Evolutionary conservation across 805 yeast species (phyloP).

Genomic region (Crinitomyces ghanaensis): DNA sequence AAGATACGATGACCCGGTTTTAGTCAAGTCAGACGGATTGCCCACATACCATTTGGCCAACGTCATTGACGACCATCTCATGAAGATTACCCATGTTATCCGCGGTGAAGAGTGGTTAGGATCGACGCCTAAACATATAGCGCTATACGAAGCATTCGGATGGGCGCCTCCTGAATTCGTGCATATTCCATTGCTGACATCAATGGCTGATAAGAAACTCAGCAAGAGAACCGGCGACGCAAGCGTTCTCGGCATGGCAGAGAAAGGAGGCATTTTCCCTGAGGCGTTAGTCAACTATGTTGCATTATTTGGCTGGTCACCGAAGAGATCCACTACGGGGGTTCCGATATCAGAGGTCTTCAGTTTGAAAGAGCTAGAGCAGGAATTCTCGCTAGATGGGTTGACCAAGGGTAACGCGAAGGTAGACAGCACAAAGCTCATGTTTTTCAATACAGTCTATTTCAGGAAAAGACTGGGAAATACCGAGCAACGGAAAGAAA

Average conservation of each 20-base stretch:
- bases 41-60: slow-evolving; percentile 98
- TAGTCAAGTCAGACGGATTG: slow-evolving; percentile 83
- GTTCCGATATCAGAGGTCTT: slow-evolving; percentile 21
- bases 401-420: slow-evolving; percentile 91
- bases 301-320: slow-evolving; percentile 93
- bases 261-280: slow-evolving; percentile 56
- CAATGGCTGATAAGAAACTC: slow-evolving; percentile 47
- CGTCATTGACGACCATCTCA: slow-evolving; percentile 86
- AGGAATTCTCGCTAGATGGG: slow-evolving; percentile 51
- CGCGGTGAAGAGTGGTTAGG: slow-evolving; percentile 98
- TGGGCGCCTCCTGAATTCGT: slow-evolving; percentile 74
- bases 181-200: slow-evolving; percentile 85
- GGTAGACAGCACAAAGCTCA: slow-evolving; percentile 67
- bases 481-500: slow-evolving; percentile 25
- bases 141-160: slow-evolving; percentile 73
- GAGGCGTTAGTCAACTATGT: slow-evolving; percentile 82
- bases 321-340: slow-evolving; percentile 36
- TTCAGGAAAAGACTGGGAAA: slow-evolving; percentile 35
- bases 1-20: slow-evolving; percentile 80
- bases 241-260: slow-evolving; percentile 48
- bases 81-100: slow-evolving; percentile 87
- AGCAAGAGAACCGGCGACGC: slow-evolving; percentile 80
- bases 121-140: slow-evolving; percentile 89
- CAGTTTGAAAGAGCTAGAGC: slow-evolving; percentile 34
- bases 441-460: slow-evolving; percentile 67